phyloP scores from a whole-genome alignment of 179 eudicot genomes.

The Carnegiea gigantea region DNA sequence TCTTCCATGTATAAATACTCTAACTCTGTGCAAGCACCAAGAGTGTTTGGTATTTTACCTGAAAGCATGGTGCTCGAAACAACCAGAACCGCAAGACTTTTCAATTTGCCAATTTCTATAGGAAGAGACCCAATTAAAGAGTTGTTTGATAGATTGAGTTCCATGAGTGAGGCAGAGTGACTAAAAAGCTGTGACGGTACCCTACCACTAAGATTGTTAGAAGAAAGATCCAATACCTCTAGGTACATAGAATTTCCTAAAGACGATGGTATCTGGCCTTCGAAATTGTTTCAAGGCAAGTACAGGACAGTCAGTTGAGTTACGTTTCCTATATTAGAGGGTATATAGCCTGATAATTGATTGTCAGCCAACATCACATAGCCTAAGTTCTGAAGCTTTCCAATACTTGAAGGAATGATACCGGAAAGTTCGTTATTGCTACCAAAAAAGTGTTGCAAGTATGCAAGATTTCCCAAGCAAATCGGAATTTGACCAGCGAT shows the following conservation, averaged over 20 bases:
- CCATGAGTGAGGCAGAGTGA: neutral
- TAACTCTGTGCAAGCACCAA: slow-evolving; percentile 19
- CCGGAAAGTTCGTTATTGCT: slow-evolving; percentile 20
- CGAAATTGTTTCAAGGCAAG: slow-evolving; percentile 13
- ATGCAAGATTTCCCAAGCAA: slow-evolving; percentile 20
- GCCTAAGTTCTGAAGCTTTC: slow-evolving; percentile 15
- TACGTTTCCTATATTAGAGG: slow-evolving; percentile 27
- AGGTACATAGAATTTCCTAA: slow-evolving; percentile 23
- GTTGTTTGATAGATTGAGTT: slow-evolving; percentile 16
- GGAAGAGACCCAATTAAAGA: slow-evolving; percentile 20
- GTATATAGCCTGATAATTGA: slow-evolving; percentile 23
- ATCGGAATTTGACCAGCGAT: slow-evolving; percentile 30
- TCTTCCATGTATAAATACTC: neutral
- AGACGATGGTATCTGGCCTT: slow-evolving; percentile 22
- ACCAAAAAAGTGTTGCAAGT: neutral
- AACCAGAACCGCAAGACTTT: neutral
- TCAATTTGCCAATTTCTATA: slow-evolving; percentile 23
- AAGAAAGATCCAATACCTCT: slow-evolving; percentile 8
- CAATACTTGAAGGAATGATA: slow-evolving; percentile 20
- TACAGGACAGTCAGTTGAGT: neutral
- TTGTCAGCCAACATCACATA: neutral
- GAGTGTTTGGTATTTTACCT: slow-evolving; percentile 28
- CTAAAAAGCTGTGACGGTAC: slow-evolving; percentile 23
- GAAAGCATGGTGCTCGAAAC: slow-evolving; percentile 20
- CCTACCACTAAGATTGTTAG: slow-evolving; percentile 21